Evolutionary conservation across 2,329 filamentous ascomycete species (phyloP).

Genomic region (Zalaria sp.): DNA sequence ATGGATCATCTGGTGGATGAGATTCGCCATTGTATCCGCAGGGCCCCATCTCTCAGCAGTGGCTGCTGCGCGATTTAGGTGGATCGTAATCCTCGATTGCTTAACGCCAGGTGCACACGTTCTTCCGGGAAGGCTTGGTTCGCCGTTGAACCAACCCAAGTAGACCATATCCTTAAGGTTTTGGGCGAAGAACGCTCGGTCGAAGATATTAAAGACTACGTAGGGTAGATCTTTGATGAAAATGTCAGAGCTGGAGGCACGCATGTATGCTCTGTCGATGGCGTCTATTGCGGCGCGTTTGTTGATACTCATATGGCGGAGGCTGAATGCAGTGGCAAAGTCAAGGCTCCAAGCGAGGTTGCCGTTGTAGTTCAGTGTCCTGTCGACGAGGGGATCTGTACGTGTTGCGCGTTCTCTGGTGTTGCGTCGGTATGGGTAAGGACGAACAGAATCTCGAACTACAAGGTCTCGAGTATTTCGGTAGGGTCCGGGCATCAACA

Average conservation of each 20-base stretch:
- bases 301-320: constrained; percentile 17
- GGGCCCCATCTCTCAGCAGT: constrained; percentile 14
- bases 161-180: constrained; percentile 24
- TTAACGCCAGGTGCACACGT: constrained; percentile 20
- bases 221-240: constrained; percentile 15
- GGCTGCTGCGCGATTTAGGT: constrained; percentile 15
- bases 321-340: constrained; percentile 26
- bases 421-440: no score
- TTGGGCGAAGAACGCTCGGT: constrained; percentile 21
- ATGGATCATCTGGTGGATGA: constrained; percentile 33
- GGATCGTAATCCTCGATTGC: constrained; percentile 21
- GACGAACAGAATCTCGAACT: no score
- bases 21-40: constrained; percentile 20
- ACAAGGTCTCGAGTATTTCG: no score
- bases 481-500: no score
- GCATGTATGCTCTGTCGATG: constrained; percentile 12
- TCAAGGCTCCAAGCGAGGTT: constrained; percentile 26
- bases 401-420: no score
- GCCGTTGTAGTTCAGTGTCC: constrained; percentile 10
- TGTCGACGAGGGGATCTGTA: constrained; percentile 8
- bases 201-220: constrained; percentile 22
- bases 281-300: constrained; percentile 11
- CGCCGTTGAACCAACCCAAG: constrained; percentile 16
- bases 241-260: constrained; percentile 7
- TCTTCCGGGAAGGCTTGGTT: constrained; percentile 16